Base-by-base conservation (phyloP, 345 rosid genomes). In the Euphorbia peplus region DNA sequence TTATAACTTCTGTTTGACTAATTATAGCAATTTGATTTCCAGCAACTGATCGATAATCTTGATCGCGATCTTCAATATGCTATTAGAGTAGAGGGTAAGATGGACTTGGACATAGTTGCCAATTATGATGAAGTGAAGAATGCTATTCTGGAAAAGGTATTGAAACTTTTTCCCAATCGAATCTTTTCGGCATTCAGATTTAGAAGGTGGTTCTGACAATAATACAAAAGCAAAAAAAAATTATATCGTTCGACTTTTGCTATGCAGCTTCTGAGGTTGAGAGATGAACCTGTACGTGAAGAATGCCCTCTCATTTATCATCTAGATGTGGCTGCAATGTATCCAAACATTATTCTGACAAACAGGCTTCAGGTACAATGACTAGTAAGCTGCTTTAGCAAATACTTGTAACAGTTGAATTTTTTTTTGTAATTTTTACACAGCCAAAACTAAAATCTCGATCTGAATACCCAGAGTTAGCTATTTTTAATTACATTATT, bases 251-350 rank as follows among this genome's bases (percentile, higher is more conserved):
- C 52, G 22, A 62, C 59, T 47, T 47, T 60, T 63, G 30, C 62
- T 69, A 13, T 83, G 81, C 85, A 93, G 98, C 98, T 93, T 73
- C 70, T 75, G 78, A 84, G 70, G 50, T 75, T 93, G 80, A 88
- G 84, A 74, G 95, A 87, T 80, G 77, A 79, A 76, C 97, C 98
- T 26, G 56, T 84, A 60, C 91, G 89, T 70, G 96, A 93, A 73
- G 98, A 93, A 77, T 90, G 92, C 53, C 98, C 97, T 68, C 98
- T 91, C 30, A 89, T 93, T 81, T 93, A 91, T 80, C 98, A 93
- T 85, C 82, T 93, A 30, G 98, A 93, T 81, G 98, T 93, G 55
- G 98, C 98, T 73, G 98, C 98, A 15, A 91, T 93, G 98, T 91
- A 93, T 81, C 98, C 97, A 61, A 93, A 93, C 81, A 93, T 93